Base-by-base conservation (phyloP, 2,329 filamentous ascomycete species). In the Beauveria sp. region DNA sequence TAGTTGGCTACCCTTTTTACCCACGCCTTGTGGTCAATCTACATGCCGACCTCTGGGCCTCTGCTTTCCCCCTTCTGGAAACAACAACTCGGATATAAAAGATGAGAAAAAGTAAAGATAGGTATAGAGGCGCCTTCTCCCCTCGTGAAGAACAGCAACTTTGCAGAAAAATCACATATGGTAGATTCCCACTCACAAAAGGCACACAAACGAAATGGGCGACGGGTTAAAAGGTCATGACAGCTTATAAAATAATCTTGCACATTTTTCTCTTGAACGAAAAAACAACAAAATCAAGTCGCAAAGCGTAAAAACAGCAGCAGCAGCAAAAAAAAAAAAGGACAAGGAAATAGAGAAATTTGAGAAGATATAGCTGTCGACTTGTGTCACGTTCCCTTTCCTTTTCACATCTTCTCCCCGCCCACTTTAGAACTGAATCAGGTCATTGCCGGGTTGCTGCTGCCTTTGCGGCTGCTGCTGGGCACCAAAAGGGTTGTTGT, bases 381-480 rank as follows among this genome's bases (percentile, higher is more conserved):
- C 31, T 22, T n/a, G 18, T 40, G 38, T 45, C 24, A n/a, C 40
- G 40, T 53, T 46, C 22, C 26, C 18, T 46, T 40, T 28, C 24
- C 22, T 43, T 22, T 34, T 18, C 10, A 20, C 51, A 14, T 7
- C 20, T 16, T 22, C 10, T 20, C 49, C 8, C 5, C 12, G 18
- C 42, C 20, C n/a, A n/a, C 16, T 14, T 71, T 80, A 88, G 66
- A 88, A 86, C 70, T 87, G 84, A 67, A 88, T 88, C 66, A 88
- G 74, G 69, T 88, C 84, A 71, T 83, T 79, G 64, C 79, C 77
- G 68, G 81, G 80, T 50, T 74, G 73, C 63, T 78, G 75, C 68
- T 82, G 82, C 64, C 53, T 40, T 52, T 80, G 79, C 64, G 77
- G 74, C 62, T 77, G 74, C 67, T 77, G 69, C 67, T 77, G 69